Base-by-base conservation (phyloP, 1,284 basidiomycete genomes). In the Melampsora larici-populina region DNA sequence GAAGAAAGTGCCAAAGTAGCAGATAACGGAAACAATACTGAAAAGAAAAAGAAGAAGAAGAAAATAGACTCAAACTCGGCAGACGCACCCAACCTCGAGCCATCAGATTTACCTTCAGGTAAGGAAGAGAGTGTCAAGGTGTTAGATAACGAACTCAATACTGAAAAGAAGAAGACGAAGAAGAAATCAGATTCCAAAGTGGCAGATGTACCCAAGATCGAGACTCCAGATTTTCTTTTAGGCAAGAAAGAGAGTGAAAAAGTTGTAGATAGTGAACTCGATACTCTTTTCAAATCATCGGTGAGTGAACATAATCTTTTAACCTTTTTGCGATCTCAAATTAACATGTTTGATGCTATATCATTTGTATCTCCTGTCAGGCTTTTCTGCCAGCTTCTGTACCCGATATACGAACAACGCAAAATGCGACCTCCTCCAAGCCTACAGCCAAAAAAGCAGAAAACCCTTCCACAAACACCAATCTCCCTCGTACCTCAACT, bases 231-330 rank as follows among this genome's bases (percentile, higher is more conserved):
- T 24, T 24, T 58, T 29, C 55, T 24, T n/a, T 29, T 24, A 58
- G 55, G 55, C 13, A 11, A 43, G 13, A 13, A 43, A 15, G 55
- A 58, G 26, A 29, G 13, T 58, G 26, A 2, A n/a, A 29, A 13
- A 0, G 33, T 31, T 36, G 36, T 65, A 11, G 63, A 65, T 65
- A 65, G 29, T 18, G 63, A 65, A 36, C 63, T 65, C 29, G 63
- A 65, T 36, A 29, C 21, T 29, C 33, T 65, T 31, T 65, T 65
- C 63, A 65, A 29, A 65, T 65, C 63, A 31, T 33, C 63, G 7
- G 63, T 65, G 33, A 11, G 63, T 65, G 26, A 33, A 3, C 15
- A 21, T n/a, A 26, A 58, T 5, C 26, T 58, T n/a, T 36, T 17
- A 18, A 17, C 36, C 29, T 29, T 21, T 33, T n/a, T 60, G 9